Evolutionary conservation across 2,329 filamentous ascomycete species (phyloP).

Genomic region (Pseudocercospora pini-densiflorae): DNA sequence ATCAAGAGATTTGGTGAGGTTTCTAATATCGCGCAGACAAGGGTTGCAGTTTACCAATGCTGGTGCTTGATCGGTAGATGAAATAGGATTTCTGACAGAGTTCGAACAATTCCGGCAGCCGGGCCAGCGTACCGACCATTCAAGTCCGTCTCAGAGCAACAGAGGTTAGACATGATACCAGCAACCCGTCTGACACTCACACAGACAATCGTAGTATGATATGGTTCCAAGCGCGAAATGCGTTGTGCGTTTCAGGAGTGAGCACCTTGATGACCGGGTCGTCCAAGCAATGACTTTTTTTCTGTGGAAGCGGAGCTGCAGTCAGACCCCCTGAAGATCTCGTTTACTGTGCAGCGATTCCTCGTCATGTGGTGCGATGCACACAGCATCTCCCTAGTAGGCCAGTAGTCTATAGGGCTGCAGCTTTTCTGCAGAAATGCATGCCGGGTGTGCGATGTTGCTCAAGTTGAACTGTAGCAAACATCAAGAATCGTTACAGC

Average conservation of each 20-base stretch:
- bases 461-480: neutral
- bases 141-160: neutral
- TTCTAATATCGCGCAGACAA: neutral
- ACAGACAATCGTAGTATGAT: neutral
- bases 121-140: neutral
- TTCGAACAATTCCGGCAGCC: neutral
- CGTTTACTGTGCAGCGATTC: neutral
- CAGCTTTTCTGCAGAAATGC: neutral
- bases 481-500: neutral
- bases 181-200: neutral
- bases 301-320: neutral
- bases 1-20: neutral
- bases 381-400: neutral
- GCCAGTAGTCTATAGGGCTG: neutral
- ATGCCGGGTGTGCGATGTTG: neutral
- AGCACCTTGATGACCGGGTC: constrained; percentile 2
- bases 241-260: neutral
- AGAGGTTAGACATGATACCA: neutral
- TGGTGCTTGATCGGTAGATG: neutral
- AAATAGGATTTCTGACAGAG: neutral
- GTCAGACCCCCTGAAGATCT: constrained; percentile 2
- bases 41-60: neutral
- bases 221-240: neutral
- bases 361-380: neutral
- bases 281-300: neutral